These are phyloP conservation scores for Entelexis paramagnoliae DNA, from an alignment of 1,139 yeast genomes.

Conservation along the genomic window DNA sequence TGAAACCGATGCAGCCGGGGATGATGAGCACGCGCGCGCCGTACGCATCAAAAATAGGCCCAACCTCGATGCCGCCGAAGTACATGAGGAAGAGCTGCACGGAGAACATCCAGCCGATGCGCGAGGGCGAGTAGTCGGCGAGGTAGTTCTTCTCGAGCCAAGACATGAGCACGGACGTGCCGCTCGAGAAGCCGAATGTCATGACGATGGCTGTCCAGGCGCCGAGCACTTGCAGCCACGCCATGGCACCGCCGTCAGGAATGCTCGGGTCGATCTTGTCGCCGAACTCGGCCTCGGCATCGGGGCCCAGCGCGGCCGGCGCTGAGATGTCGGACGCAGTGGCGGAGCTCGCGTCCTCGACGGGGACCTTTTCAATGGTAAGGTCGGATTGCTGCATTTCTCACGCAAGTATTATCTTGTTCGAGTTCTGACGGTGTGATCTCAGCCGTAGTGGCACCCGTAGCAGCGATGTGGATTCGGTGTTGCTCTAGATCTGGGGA, in stretches of 20 bases:
- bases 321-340: not conserved
- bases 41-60: constrained; percentile 47
- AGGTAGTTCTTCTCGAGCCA: constrained; percentile 45
- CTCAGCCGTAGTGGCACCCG: constrained; percentile 23
- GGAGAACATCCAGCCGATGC: constrained; percentile 56
- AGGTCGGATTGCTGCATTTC: constrained; percentile 11
- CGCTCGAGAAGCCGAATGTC: constrained; percentile 53
- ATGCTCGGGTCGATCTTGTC: constrained; percentile 27
- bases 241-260: constrained; percentile 56
- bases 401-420: constrained; percentile 25
- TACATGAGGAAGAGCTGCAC: constrained; percentile 47
- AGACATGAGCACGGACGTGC: constrained; percentile 53
- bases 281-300: constrained; percentile 23
- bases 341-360: not conserved
- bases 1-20: constrained; percentile 41
- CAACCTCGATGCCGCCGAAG: constrained; percentile 49
- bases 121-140: constrained; percentile 35
- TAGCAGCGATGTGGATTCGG: constrained; percentile 6
- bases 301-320: not conserved
- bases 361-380: not conserved
- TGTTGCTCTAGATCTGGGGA: not conserved
- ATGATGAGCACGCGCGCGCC: constrained; percentile 28
- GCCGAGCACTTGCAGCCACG: constrained; percentile 53
- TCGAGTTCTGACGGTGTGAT: constrained; percentile 23
- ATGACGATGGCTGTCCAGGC: constrained; percentile 48